Conservation (phyloP, 1,139 yeast species). For the Lodderomyces beijingensis region DNA sequence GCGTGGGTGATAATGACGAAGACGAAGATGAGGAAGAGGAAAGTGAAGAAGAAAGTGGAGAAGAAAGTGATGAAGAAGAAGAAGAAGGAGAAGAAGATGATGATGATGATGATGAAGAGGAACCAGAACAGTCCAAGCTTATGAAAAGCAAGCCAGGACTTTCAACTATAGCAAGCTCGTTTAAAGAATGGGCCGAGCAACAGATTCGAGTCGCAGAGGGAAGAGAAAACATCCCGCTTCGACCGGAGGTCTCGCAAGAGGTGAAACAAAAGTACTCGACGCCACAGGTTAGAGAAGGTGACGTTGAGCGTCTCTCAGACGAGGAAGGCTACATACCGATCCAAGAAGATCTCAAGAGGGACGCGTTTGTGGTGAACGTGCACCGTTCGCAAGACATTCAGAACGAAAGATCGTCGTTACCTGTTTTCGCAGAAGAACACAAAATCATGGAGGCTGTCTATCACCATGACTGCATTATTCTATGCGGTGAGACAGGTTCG, state of each 20-base stretch:
- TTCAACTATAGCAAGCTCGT: constrained; percentile 40
- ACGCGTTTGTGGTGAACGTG: constrained; percentile 67
- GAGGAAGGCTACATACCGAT: constrained; percentile 55
- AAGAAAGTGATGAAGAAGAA: constrained; percentile 16
- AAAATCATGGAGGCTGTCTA: constrained; percentile 93
- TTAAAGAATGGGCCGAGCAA: constrained; percentile 59
- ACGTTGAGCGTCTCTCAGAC: constrained; percentile 56
- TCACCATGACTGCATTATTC: constrained; percentile 83
- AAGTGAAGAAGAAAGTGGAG: constrained; percentile 16
- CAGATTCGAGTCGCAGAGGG: constrained; percentile 60
- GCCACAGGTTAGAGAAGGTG: constrained; percentile 54
- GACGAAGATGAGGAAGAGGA: constrained; percentile 9
- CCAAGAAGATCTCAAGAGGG: constrained; percentile 50
- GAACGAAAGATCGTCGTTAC: constrained; percentile 62
- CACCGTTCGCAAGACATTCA: constrained; percentile 64
- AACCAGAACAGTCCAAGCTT: constrained; percentile 29
- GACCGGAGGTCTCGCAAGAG: constrained; percentile 50
- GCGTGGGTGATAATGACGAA: constrained; percentile 12
- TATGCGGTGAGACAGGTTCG: constrained; percentile 92
- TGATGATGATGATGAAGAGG: constrained; percentile 18
- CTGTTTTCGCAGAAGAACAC: constrained; percentile 90
- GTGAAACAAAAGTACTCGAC: constrained; percentile 40
- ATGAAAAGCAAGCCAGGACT: constrained; percentile 39
- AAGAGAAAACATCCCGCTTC: constrained; percentile 39
- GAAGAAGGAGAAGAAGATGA: constrained; percentile 18